Base-by-base conservation (phyloP, 352 stramenopile species). In the Phytophthora foliorum region DNA sequence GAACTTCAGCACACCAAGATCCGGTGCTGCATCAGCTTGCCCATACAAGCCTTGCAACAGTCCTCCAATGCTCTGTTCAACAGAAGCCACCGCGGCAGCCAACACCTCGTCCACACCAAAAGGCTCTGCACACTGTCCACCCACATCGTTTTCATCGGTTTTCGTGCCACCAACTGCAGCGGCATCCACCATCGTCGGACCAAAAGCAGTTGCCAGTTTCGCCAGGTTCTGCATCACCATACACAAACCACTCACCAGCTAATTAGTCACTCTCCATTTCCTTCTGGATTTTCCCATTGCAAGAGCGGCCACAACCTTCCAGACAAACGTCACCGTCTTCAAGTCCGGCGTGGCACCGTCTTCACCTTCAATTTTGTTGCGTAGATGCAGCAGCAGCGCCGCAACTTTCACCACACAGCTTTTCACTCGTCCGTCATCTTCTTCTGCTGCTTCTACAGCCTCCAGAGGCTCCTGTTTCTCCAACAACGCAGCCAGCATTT, bases 311-410 rank as follows among this genome's bases (percentile, higher is more conserved):
- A 48, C 31, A 61, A 87, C 79, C 79, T 88, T 88, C 79, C 79
- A 88, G 11, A 84, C 63, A 17, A 88, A 73, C 7, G 79, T 88
- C 69, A 53, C 52, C 10, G 77, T 61, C 53, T 84, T 82, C n/a
- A 88, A 75, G 19, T 77, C 65, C 3, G 46, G 55, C 1, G 29
- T 45, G 6, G 38, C 39, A 29, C 56, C 39, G n/a, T 74, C 58
- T 31, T 36, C 24, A 52, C 22, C 53, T 24, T 66, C 57, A 8
- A 77, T 34, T 31, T 55, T 64, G n/a, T 69, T 57, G 27, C 55
- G 67, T 46, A 77, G 27, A 22, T 68, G 52, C 63, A 80, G 24
- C 21, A 80, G 29, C 27, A 65, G 42, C 6, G 32, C 34, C 14
- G 55, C 72, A 39, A 71, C 54, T 4, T 56, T 50, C 27, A 77